Base-by-base conservation (phyloP, 257 asterid species). In the Thymus quinquecostatus region DNA sequence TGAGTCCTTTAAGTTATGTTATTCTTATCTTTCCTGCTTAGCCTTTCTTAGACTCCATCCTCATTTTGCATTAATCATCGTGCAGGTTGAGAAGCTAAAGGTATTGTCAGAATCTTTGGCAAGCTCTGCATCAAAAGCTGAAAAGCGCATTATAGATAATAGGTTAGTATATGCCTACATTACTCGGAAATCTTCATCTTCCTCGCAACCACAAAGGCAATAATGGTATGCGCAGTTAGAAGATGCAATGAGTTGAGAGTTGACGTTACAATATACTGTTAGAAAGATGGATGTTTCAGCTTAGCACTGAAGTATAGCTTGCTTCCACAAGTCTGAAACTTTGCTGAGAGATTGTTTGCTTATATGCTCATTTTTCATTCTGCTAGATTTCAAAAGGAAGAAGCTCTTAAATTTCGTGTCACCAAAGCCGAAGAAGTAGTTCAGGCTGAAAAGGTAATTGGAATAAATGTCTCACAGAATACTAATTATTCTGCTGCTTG, bases 11-110 rank as follows among this genome's bases (percentile, higher is more conserved):
- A 44, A 62, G 28, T 66, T 44, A 44, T 55, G 66, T 61, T 10
- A 50, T 51, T 59, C 21, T 21, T 21, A 21, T 21, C 21, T 21
- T 21, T 21, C 21, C 21, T 21, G 21, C 41, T 38, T 38, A 38
- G 41, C 41, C 41, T 38, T 38, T 7, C 41, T 38, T 38, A 38
- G 41, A 34, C 44, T 36, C 60, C 68, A 62, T 64, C 66, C 8
- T 80, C 69, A 47, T 43, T 58, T 38, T 11, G 71, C 48, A 62
- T 56, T 68, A 36, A 57, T 61, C 30, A 66, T 72, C 57, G 41
- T 81, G 85, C 92, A 94, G 99, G 88, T 91, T 76, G 94, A 86
- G 73, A 89, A 94, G 84, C 78, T 94, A 64, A 91, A 85, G 84
- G 80, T 91, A 72, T 78, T 94, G 80, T 80, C 90, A 67, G 97